Base-by-base conservation (phyloP, 768 basidiomycete species). In the Boletellus emodensis region DNA sequence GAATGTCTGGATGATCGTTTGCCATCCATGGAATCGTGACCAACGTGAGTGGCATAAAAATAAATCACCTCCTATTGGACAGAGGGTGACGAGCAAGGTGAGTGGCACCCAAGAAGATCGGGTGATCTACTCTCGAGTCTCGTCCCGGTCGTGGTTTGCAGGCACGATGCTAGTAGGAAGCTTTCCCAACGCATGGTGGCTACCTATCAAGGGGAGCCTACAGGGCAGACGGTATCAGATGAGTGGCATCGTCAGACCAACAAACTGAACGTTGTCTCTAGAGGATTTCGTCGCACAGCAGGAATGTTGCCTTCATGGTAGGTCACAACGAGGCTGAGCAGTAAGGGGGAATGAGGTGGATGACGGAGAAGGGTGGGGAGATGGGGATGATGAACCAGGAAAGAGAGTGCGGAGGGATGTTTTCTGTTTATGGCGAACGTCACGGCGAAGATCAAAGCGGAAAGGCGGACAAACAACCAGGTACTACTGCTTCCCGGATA, bases 361-460 rank as follows among this genome's bases (percentile, higher is more conserved):
- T 3, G 13, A 4, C 10, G 37, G 17, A 4, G 17, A 14, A 35
- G 5, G 32, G 15, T 4, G 9, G 20, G 20, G n/a, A 0, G 41
- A 22, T 8, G 17, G 6, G 18, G n/a, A 0, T 28, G 30, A 8
- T 17, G 18, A 6, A 6, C 18, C 42, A 13, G 26, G 36, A 44
- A n/a, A 15, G 40, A 17, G 45, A 14, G n/a, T 22, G 10, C 2
- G 37, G 8, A 30, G 18, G 40, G 42, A 49, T 3, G 38, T 30
- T 44, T 60, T 49, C 32, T 50, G 38, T 54, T 63, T 61, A 20
- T 54, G 51, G 48, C 18, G 47, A 44, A 14, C 26, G 37, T 51
- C 35, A 11, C 10, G 36, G 40, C 40, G n/a, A 60, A 34, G 44
- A 36, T 55, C 53, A 56, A 59, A 52, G 52, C 47, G 11, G 28